These are phyloP conservation scores for Colletotrichum sp. DNA, from an alignment of 2,329 filamentous ascomycete species.

Conservation along the genomic window DNA sequence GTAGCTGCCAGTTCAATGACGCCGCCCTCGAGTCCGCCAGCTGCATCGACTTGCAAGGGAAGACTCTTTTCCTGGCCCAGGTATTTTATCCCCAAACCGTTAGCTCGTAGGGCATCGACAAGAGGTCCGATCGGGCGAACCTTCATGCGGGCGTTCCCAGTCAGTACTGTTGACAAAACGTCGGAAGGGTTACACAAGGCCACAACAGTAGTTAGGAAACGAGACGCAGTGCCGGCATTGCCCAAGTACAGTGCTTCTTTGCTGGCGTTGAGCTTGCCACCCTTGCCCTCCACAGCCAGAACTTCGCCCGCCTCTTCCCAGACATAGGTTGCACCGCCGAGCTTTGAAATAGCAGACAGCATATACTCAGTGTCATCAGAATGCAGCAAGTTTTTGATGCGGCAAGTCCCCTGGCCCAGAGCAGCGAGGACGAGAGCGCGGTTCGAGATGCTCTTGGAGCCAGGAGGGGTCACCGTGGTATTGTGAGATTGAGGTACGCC, in stretches of 20 bases:
- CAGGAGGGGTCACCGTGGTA: constrained; percentile 84
- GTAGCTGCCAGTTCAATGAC: constrained; percentile 92
- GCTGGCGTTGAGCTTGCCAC: constrained; percentile 82
- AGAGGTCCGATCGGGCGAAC: constrained; percentile 90
- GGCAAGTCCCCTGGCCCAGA: constrained; percentile 83
- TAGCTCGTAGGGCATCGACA: constrained; percentile 85
- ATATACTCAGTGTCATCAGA: constrained; percentile 98
- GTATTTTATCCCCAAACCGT: constrained; percentile 88
- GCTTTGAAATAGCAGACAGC: constrained; percentile 85
- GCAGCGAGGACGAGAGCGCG: constrained; percentile 93
- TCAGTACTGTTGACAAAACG: constrained; percentile 77
- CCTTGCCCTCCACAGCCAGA: constrained; percentile 86
- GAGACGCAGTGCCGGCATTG: constrained; percentile 94
- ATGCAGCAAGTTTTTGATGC: constrained; percentile 90
- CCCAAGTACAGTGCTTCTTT: constrained; percentile 85
- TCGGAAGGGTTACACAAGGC: constrained; percentile 76
- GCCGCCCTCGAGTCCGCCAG: constrained; percentile 83
- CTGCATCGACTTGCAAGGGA: constrained; percentile 82
- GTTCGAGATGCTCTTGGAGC: constrained; percentile 98
- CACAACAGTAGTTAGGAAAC: constrained; percentile 91
- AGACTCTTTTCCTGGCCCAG: constrained; percentile 83
- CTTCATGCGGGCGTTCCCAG: constrained; percentile 96
- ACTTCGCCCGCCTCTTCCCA: constrained; percentile 97
- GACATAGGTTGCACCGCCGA: constrained; percentile 85
- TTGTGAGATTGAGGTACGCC: constrained; percentile 70